Evolutionary conservation across 1,284 basidiomycete species (phyloP).

Genomic region (Hypsizygus ulmarius): DNA sequence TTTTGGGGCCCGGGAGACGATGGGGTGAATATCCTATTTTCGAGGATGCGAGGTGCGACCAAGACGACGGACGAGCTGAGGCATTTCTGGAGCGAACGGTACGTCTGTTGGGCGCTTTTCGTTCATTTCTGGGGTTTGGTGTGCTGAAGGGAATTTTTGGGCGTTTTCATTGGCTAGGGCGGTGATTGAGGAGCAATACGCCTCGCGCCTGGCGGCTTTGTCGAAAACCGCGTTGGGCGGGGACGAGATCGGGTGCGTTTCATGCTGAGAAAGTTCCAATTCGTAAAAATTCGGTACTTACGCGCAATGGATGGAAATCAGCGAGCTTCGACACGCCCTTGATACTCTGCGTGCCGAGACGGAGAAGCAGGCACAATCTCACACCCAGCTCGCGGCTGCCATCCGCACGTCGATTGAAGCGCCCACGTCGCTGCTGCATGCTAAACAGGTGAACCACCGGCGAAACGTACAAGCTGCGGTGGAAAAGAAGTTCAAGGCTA

Average conservation of each 20-base stretch:
- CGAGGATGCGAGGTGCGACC: constrained; percentile 79
- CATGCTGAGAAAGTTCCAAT: background rate
- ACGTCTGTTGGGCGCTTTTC: constrained; percentile 23
- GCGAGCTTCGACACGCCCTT: constrained; percentile 76
- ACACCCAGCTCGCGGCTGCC: constrained; percentile 67
- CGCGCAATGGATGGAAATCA: constrained; percentile 28
- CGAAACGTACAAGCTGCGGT: constrained; percentile 67
- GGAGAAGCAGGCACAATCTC: constrained; percentile 72
- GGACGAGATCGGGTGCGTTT: constrained; percentile 84
- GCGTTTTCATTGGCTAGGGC: too few species aligned
- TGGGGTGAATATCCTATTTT: constrained; percentile 88
- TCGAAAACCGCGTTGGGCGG: constrained; percentile 78
- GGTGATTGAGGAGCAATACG: constrained; percentile 92
- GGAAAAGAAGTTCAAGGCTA: constrained; percentile 86
- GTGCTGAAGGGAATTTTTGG: constrained; percentile 3
- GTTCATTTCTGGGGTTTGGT: constrained; percentile 1
- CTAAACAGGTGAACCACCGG: constrained; percentile 70
- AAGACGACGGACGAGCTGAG: constrained; percentile 88
- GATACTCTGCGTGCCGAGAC: constrained; percentile 82
- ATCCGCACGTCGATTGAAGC: constrained; percentile 78
- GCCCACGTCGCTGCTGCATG: constrained; percentile 61
- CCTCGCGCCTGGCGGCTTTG: constrained; percentile 79
- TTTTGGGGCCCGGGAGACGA: constrained; percentile 92
- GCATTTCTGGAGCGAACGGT: constrained; percentile 90
- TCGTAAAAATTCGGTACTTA: background rate